Evolutionary conservation across 2,329 filamentous ascomycete species (phyloP).

Genomic region (Botrytis squamosa): DNA sequence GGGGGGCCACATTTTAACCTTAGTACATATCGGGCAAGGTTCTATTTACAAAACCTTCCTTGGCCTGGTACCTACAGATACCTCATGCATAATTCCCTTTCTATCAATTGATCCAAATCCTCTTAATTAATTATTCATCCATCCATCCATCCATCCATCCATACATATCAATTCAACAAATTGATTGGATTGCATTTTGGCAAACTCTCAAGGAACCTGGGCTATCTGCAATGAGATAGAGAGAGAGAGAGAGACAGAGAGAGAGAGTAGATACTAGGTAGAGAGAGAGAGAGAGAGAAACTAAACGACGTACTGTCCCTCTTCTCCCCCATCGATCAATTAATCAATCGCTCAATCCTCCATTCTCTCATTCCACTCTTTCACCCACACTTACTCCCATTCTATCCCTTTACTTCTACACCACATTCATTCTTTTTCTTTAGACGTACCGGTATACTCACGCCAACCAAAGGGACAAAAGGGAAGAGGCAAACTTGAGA

Average conservation of each 20-base stretch:
- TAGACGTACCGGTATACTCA: neutral
- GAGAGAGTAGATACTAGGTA: neutral
- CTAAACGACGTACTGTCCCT: neutral
- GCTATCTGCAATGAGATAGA: constrained; percentile 7
- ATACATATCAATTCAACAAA: neutral
- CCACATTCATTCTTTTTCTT: constrained; percentile 6
- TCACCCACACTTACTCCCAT: neutral
- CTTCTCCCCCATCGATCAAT: neutral
- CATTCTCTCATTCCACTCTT: neutral
- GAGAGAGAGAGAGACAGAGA: neutral
- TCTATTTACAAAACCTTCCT: neutral
- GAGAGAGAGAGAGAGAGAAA: neutral
- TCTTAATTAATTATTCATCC: constrained; percentile 1
- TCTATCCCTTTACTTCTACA: neutral
- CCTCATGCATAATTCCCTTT: constrained; percentile 11
- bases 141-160: neutral
- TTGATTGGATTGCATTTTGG: constrained; percentile 9
- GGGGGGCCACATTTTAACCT: neutral
- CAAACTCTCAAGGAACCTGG: neutral
- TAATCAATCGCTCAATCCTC: neutral
- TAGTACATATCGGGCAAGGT: neutral
- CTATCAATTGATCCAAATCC: constrained; percentile 8
- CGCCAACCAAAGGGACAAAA: neutral
- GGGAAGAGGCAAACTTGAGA: neutral
- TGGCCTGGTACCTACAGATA: neutral